Conservation (phyloP, 495 filamentous ascomycete species). For the Aspergillus steynii region DNA sequence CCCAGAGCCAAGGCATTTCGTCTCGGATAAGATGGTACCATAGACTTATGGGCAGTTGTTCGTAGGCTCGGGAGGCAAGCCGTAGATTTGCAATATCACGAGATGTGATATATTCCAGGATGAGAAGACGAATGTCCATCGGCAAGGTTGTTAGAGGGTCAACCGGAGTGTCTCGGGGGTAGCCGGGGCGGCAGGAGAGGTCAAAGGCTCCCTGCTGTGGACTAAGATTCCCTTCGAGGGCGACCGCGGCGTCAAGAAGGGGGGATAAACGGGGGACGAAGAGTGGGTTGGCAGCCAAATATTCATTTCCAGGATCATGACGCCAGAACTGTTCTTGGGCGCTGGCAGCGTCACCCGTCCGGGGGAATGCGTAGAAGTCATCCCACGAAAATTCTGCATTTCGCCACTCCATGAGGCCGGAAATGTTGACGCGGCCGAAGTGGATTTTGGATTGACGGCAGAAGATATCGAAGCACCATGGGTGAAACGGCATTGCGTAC, state of each 20-base stretch:
- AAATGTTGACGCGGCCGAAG: conserved; percentile 19
- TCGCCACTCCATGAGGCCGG: conserved; percentile 26
- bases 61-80: conserved; percentile 21
- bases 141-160: conserved; percentile 26
- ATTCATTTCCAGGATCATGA: conserved; percentile 24
- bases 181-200: neutral
- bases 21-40: conserved; percentile 25
- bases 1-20: conserved; percentile 39
- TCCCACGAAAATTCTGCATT: conserved; percentile 16
- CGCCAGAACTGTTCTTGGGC: conserved; percentile 19
- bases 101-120: conserved; percentile 20
- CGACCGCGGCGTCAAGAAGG: conserved; percentile 13
- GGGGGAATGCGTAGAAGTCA: conserved; percentile 13
- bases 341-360: conserved; percentile 9
- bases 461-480: conserved; percentile 38
- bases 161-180: neutral
- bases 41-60: conserved; percentile 24
- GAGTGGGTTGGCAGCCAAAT: conserved; percentile 31
- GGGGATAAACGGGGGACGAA: conserved; percentile 19
- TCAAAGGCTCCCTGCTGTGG: neutral
- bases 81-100: conserved; percentile 24
- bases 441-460: conserved; percentile 21
- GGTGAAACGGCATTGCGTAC: conserved; percentile 34
- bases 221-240: neutral
- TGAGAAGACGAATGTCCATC: conserved; percentile 21